Evolutionary conservation across 805 yeast genomes (phyloP).

Genomic region (Cyberlindnera maclurae): DNA sequence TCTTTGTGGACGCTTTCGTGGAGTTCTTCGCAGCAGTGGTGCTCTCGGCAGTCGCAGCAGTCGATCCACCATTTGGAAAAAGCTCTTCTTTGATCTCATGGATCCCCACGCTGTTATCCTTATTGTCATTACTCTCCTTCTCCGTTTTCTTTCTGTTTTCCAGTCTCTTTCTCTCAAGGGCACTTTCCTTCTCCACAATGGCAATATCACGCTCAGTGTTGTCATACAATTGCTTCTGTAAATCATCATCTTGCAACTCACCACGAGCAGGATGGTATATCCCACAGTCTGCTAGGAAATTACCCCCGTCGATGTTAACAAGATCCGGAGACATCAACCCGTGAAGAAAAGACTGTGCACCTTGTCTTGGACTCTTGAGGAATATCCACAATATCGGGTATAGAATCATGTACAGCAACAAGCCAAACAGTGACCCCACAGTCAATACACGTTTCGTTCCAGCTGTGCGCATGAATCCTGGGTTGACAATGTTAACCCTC

Average conservation of each 20-base stretch:
- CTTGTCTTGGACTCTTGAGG: conserved; percentile 67
- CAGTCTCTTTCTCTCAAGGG: conserved; percentile 51
- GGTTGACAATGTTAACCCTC: conserved; percentile 71
- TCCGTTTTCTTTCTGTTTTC: conserved; percentile 9
- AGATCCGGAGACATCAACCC: conserved; percentile 69
- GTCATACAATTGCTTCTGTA: conserved; percentile 56
- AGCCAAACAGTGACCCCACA: conserved; percentile 62
- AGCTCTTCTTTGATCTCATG: conserved; percentile 14
- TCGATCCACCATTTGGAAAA: conserved; percentile 21
- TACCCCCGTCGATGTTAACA: conserved; percentile 54
- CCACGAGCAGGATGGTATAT: conserved; percentile 45
- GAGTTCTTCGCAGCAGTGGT: not conserved
- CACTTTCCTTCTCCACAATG: conserved; percentile 62
- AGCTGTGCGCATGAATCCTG: conserved; percentile 88
- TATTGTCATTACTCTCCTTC: conserved; percentile 1
- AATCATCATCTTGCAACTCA: conserved; percentile 55
- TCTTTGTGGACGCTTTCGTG: not conserved
- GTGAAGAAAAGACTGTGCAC: conserved; percentile 70
- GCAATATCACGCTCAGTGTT: conserved; percentile 53
- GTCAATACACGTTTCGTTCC: conserved; percentile 73
- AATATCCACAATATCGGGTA: conserved; percentile 83
- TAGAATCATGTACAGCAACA: conserved; percentile 55
- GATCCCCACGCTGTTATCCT: conserved; percentile 2
- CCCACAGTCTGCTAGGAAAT: conserved; percentile 67
- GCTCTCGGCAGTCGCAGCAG: not conserved